Percentiles rank a stretch among this genome's conserved stretches.
Conservation (phyloP, 495 filamentous ascomycete species). For the Daldinia decipiens region DNA sequence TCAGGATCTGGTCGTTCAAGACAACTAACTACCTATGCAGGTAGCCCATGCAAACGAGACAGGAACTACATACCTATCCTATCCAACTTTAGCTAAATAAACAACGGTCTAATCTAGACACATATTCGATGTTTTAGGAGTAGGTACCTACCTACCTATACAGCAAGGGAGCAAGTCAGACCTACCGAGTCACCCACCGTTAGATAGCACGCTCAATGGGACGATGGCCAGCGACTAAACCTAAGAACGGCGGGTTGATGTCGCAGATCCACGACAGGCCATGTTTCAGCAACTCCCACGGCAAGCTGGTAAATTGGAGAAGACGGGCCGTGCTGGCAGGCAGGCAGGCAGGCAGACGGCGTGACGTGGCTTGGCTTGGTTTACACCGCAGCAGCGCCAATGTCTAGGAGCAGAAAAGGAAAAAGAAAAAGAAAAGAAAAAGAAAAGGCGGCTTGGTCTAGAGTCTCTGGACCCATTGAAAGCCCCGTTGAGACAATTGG, state of each 20-base stretch:
- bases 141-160: too few species aligned
- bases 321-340: background rate
- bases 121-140: background rate
- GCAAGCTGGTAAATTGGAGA: slow-evolving; percentile 1
- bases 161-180: background rate
- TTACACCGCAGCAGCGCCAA: background rate
- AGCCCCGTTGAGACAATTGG: background rate
- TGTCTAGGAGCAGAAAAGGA: background rate
- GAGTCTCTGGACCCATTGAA: background rate
- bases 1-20: background rate
- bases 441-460: background rate
- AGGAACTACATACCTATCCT: too few species aligned
- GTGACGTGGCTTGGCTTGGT: background rate
- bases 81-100: too few species aligned
- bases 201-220: too few species aligned
- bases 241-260: slow-evolving; percentile 8
- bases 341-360: too few species aligned
- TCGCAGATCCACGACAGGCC: slow-evolving; percentile 20
- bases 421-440: background rate
- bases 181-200: background rate
- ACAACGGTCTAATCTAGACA: too few species aligned
- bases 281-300: slow-evolving; percentile 20
- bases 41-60: too few species aligned
- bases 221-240: background rate
- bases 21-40: too few species aligned